These are phyloP conservation scores for Xylogone sp. DNA, from an alignment of 2,329 filamentous ascomycete genomes.

Conservation along the genomic window DNA sequence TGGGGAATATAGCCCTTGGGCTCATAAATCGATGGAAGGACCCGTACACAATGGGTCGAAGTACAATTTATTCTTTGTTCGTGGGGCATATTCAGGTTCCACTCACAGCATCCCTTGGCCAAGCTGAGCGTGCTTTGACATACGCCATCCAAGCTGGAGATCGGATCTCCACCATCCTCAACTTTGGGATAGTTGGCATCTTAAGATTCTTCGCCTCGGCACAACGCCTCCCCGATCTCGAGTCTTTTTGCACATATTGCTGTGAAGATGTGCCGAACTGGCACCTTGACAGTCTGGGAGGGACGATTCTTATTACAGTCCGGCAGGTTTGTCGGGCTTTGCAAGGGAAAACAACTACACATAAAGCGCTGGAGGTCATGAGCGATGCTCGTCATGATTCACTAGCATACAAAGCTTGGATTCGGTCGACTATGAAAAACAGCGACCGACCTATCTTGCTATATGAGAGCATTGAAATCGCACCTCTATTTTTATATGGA, in stretches of 20 bases:
- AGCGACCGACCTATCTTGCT: conserved; percentile 60
- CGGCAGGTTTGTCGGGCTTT: conserved; percentile 63
- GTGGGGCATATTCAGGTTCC: conserved; percentile 63
- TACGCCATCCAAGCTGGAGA: conserved; percentile 62
- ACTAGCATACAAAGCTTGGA: conserved; percentile 53
- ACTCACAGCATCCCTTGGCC: conserved; percentile 49
- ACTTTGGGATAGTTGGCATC: conserved; percentile 60
- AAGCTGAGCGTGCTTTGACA: conserved; percentile 61
- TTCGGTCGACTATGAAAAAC: conserved; percentile 42
- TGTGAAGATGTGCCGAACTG: conserved; percentile 68
- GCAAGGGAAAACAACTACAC: conserved; percentile 63
- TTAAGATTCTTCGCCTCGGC: conserved; percentile 60
- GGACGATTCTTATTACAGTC: conserved; percentile 59
- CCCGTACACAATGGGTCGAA: conserved; percentile 58
- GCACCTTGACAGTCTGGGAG: conserved; percentile 65
- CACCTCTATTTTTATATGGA: conserved; percentile 55
- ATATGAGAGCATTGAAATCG: conserved; percentile 61
- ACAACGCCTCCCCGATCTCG: conserved; percentile 62
- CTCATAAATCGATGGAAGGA: conserved; percentile 60
- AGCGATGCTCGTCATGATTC: conserved; percentile 62
- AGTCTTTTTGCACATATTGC: conserved; percentile 62
- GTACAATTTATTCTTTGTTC: conserved; percentile 65
- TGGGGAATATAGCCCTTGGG: conserved; percentile 57
- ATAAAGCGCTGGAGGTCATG: conserved; percentile 46
- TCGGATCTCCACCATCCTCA: conserved; percentile 64